Percentiles rank a stretch among this genome's conserved stretches.
These are phyloP conservation scores for Zymoseptoria ardabiliae DNA, from an alignment of 2,329 filamentous ascomycete species.

Conservation along the genomic window DNA sequence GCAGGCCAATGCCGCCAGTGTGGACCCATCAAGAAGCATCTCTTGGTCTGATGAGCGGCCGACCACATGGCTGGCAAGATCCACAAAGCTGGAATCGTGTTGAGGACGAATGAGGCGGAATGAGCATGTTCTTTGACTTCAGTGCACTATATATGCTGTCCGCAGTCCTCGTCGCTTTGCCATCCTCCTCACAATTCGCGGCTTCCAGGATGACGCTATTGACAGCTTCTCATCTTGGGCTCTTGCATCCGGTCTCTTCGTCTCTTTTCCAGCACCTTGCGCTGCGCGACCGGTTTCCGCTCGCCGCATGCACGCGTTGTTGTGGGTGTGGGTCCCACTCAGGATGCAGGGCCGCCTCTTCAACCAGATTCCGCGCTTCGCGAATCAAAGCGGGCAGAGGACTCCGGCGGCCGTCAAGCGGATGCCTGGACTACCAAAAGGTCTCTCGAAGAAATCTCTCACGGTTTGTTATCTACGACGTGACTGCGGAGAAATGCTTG, in stretches of 20 bases:
- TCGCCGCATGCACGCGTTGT: neutral
- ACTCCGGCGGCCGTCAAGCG: neutral
- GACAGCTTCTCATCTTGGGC: neutral
- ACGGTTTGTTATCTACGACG: neutral
- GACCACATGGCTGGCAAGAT: neutral
- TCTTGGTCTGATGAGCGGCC: neutral
- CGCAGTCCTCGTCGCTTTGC: neutral
- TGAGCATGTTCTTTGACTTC: neutral
- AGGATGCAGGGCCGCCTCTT: neutral
- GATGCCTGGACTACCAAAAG: neutral
- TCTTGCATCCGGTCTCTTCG: neutral
- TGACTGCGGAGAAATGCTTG: neutral
- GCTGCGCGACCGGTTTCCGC: neutral
- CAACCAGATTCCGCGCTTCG: neutral
- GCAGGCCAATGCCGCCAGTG: neutral
- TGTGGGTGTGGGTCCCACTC: neutral
- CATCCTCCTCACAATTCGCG: neutral
- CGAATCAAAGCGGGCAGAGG: neutral
- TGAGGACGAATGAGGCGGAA: neutral
- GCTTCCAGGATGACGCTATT: neutral
- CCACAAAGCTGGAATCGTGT: neutral
- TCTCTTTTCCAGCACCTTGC: neutral
- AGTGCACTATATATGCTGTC: neutral
- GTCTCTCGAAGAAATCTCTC: neutral
- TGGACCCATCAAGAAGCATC: neutral